Evolutionary conservation across 1,139 yeast species (phyloP).

Genomic region (Taphrina flavorubra): DNA sequence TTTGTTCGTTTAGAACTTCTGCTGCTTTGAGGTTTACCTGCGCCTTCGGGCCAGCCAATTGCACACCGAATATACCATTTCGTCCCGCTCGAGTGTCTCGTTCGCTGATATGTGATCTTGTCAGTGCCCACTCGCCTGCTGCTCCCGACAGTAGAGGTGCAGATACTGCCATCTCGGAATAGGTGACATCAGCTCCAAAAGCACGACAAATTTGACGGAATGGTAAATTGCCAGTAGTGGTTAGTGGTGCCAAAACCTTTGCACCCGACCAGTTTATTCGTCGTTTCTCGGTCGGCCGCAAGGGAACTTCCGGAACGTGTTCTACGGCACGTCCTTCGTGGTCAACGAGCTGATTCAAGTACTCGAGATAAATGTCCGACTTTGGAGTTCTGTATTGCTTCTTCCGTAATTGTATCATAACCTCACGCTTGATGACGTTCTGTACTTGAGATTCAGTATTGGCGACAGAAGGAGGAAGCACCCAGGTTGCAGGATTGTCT

Average conservation of each 20-base stretch:
- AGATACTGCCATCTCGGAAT: slow-evolving; percentile 92
- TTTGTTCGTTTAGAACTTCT: slow-evolving; percentile 65
- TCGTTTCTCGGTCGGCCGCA: slow-evolving; percentile 20
- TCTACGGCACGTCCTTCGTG: slow-evolving; percentile 46
- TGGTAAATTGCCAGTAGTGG: slow-evolving; percentile 97
- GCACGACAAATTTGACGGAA: slow-evolving; percentile 90
- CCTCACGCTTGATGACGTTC: slow-evolving; percentile 64
- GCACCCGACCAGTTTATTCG: slow-evolving; percentile 66
- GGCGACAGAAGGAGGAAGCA: slow-evolving; percentile 54
- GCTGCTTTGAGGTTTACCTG: slow-evolving; percentile 95
- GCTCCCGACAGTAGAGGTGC: slow-evolving; percentile 86
- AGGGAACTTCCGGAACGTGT: slow-evolving; percentile 41
- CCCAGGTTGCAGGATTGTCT: slow-evolving; percentile 64
- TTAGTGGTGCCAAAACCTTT: slow-evolving; percentile 90
- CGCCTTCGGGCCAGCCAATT: slow-evolving; percentile 86
- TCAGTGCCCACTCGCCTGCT: slow-evolving; percentile 96
- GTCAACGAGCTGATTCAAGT: slow-evolving; percentile 45
- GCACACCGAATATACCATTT: slow-evolving; percentile 73
- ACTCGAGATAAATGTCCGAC: slow-evolving; percentile 35
- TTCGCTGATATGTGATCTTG: slow-evolving; percentile 84
- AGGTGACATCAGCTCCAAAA: slow-evolving; percentile 90
- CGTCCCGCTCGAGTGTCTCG: slow-evolving; percentile 48
- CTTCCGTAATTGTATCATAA: slow-evolving; percentile 62
- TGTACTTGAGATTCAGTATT: slow-evolving; percentile 61
- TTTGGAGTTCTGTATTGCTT: slow-evolving; percentile 46